Evolutionary conservation across 768 basidiomycete genomes (phyloP).

Genomic region (Kwoniella pini): DNA sequence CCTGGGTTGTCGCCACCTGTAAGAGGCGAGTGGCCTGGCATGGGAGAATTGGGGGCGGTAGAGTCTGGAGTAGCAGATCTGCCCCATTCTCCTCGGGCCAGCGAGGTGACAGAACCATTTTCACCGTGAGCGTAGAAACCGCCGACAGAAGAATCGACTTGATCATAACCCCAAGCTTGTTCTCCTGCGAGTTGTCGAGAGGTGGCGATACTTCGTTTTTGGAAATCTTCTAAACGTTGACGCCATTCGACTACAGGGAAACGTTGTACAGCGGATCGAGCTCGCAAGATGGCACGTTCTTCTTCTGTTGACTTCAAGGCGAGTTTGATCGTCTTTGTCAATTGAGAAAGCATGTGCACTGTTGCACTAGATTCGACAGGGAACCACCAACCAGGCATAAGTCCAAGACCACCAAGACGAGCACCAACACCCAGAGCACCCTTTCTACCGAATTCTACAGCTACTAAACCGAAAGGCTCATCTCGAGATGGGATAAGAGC

Average conservation of each 20-base stretch:
- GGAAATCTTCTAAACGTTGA: constrained; percentile 92
- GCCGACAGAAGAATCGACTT: constrained; percentile 27
- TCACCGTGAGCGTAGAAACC: constrained; percentile 44
- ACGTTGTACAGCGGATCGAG: constrained; percentile 88
- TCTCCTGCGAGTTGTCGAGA: constrained; percentile 70
- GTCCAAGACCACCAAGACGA: constrained; percentile 87
- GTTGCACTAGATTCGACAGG: constrained; percentile 92
- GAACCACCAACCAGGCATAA: constrained; percentile 99
- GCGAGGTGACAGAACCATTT: constrained; percentile 34
- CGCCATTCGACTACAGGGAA: constrained; percentile 99
- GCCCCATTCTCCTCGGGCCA: constrained; percentile 27
- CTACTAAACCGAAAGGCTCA: constrained; percentile 92
- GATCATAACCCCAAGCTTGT: constrained; percentile 63
- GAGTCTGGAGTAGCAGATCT: constrained; percentile 43
- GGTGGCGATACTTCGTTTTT: constrained; percentile 73
- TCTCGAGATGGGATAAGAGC: constrained; percentile 94
- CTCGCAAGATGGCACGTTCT: constrained; percentile 88
- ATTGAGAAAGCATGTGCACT: constrained; percentile 89
- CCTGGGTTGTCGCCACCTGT: constrained; percentile 21
- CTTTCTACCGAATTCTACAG: constrained; percentile 94
- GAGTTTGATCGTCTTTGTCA: constrained; percentile 91
- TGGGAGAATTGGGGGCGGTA: constrained; percentile 42
- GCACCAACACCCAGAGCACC: constrained; percentile 94
- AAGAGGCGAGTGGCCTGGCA: constrained; percentile 30
- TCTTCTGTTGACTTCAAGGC: constrained; percentile 86